Conservation (phyloP, 495 filamentous ascomycete genomes). For the Penicillium crystallinum region DNA sequence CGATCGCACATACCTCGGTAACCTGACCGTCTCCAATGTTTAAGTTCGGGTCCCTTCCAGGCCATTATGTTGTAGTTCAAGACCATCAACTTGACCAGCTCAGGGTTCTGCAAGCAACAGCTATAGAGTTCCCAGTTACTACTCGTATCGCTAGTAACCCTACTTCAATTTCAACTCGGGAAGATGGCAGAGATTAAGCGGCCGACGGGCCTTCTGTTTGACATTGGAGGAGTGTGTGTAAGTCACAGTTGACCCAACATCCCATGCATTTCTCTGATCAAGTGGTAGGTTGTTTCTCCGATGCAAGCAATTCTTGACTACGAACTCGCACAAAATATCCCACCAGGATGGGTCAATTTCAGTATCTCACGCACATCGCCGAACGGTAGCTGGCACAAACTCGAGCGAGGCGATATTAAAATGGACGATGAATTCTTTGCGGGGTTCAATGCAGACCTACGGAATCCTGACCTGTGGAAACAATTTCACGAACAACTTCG, state of each 20-base stretch:
- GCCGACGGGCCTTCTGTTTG: slow-evolving; percentile 83
- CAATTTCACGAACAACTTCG: slow-evolving; percentile 46
- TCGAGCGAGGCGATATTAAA: slow-evolving; percentile 70
- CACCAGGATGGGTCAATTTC: slow-evolving; percentile 84
- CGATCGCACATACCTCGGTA: slow-evolving; percentile 18
- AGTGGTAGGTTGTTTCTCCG: slow-evolving; percentile 72
- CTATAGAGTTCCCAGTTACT: not conserved
- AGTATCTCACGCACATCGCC: slow-evolving; percentile 74
- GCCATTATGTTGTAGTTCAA: too few species aligned
- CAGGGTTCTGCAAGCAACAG: too few species aligned
- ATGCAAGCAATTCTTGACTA: slow-evolving; percentile 91
- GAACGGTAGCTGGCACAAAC: slow-evolving; percentile 79
- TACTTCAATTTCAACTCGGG: not conserved
- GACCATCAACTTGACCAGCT: not conserved
- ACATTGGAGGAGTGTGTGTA: slow-evolving; percentile 97
- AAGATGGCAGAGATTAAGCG: slow-evolving; percentile 40
- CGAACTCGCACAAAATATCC: slow-evolving; percentile 68
- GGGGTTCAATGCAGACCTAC: slow-evolving; percentile 70
- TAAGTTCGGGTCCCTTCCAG: slow-evolving; percentile 6
- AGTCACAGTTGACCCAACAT: slow-evolving; percentile 23
- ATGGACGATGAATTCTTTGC: slow-evolving; percentile 71
- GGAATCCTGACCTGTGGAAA: slow-evolving; percentile 59
- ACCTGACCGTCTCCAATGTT: slow-evolving; percentile 2
- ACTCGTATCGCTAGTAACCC: too few species aligned
- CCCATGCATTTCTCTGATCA: not conserved